phyloP scores from a whole-genome alignment of 2,329 filamentous ascomycete genomes.

The Aotearoamyces nothofagi region DNA sequence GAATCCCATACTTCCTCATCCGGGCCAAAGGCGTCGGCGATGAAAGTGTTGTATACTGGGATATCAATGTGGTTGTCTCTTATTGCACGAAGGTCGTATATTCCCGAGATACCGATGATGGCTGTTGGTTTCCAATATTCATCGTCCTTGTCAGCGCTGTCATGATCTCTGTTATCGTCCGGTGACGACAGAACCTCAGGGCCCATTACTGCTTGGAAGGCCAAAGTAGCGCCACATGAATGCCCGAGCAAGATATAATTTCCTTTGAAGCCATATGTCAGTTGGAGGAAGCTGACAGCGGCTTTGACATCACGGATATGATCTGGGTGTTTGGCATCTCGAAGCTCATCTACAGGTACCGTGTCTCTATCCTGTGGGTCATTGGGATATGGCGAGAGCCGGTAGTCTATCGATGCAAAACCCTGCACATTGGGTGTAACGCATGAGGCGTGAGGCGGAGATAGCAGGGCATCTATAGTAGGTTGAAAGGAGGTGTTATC shows the following conservation, averaged over 20 bases:
- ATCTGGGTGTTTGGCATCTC: conserved; percentile 37
- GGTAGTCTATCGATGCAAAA: conserved; percentile 48
- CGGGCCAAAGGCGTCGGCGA: conserved; percentile 42
- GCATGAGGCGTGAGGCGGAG: neutral
- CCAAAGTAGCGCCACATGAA: conserved; percentile 45
- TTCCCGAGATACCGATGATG: conserved; percentile 45
- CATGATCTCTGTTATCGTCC: neutral
- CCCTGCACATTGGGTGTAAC: conserved; percentile 29
- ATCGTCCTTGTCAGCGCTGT: neutral
- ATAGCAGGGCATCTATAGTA: conserved; percentile 26
- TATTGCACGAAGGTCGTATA: conserved; percentile 46
- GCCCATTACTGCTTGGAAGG: conserved; percentile 41
- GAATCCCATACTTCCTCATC: conserved; percentile 32
- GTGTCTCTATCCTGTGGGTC: conserved; percentile 26
- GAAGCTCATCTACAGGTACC: conserved; percentile 17
- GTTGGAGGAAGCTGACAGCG: conserved; percentile 32
- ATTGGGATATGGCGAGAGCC: conserved; percentile 35
- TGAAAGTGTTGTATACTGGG: conserved; percentile 40
- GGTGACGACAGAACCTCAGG: conserved; percentile 18
- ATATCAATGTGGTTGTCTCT: conserved; percentile 25
- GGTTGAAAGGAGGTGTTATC: conserved; percentile 27
- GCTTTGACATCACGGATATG: conserved; percentile 39
- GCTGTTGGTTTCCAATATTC: conserved; percentile 30
- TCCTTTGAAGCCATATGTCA: conserved; percentile 24
- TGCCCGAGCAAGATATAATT: conserved; percentile 43